A percentile compares a stretch with the other conserved stretches of the same genome.
Conservation (phyloP, 306 rosid genomes). For the Vicia villosa region DNA sequence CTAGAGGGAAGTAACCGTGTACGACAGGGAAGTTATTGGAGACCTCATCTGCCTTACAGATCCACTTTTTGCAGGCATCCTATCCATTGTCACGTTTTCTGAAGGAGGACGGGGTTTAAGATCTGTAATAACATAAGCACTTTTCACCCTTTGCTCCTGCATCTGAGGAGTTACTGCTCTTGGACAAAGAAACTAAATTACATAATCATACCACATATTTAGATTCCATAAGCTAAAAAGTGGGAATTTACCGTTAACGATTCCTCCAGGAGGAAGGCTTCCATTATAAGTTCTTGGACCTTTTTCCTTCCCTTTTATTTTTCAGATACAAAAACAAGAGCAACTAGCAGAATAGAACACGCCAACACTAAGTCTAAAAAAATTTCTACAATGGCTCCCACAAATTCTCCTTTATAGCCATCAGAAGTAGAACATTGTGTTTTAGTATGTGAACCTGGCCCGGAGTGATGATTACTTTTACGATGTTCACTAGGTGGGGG, state of each 20-base stretch:
- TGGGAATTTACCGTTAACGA: constrained; percentile 59
- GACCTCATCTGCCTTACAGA: constrained; percentile 75
- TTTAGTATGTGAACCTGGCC: constrained; percentile 50
- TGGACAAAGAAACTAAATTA: constrained; percentile 22
- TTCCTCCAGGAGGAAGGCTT: constrained; percentile 58
- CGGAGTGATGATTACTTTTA: constrained; percentile 47
- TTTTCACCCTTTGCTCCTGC: constrained; percentile 81
- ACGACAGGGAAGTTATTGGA: constrained; percentile 84
- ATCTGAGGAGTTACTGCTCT: constrained; percentile 65
- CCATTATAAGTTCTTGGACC: constrained; percentile 58
- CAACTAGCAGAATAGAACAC: constrained; percentile 54
- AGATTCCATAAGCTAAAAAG: constrained; percentile 23
- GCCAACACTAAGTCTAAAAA: constrained; percentile 55
- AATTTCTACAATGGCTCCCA: constrained; percentile 70
- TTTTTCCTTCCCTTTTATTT: constrained; percentile 58
- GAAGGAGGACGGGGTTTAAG: constrained; percentile 84
- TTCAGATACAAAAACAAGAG: constrained; percentile 59
- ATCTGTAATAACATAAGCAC: constrained; percentile 59
- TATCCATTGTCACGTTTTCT: constrained; percentile 65
- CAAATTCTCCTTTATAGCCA: constrained; percentile 46
- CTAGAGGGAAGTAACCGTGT: constrained; percentile 88
- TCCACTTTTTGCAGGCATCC: constrained; percentile 70
- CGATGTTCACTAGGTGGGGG: constrained; percentile 61
- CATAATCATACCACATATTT: constrained; percentile 8
- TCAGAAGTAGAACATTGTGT: constrained; percentile 47